phyloP scores from a whole-genome alignment of 768 basidiomycete genomes.

The Boletus bicolor region DNA sequence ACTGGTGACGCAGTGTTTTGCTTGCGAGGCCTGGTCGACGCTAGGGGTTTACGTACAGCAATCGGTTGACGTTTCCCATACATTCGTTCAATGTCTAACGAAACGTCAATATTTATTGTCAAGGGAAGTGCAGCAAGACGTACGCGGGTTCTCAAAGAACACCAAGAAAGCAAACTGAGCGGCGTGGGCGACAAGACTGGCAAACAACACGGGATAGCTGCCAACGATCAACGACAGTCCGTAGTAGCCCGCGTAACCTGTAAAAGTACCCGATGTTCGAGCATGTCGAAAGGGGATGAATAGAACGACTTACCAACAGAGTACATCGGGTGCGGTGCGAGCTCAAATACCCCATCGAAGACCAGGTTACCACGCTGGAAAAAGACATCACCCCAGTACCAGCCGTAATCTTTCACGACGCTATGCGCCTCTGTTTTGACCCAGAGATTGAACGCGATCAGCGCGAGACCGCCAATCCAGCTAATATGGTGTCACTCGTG shows the following conservation, averaged over 20 bases:
- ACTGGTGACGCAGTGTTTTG: constrained; percentile 11
- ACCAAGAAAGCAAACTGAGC: constrained; percentile 96
- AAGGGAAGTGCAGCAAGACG: constrained; percentile 30
- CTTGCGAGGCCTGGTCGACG: constrained; percentile 23
- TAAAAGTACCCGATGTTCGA: neutral
- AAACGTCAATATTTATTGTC: neutral
- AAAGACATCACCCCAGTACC: constrained; percentile 96
- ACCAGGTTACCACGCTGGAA: constrained; percentile 91
- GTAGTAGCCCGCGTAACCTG: constrained; percentile 97
- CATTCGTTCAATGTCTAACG: constrained; percentile 82
- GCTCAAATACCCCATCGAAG: constrained; percentile 97
- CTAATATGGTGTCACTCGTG: constrained; percentile 35
- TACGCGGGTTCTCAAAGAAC: constrained; percentile 96
- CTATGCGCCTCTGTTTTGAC: constrained; percentile 97
- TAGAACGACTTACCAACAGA: constrained; percentile 57
- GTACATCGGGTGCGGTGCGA: constrained; percentile 95
- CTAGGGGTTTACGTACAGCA: constrained; percentile 73
- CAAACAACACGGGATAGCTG: constrained; percentile 88
- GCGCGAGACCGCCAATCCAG: constrained; percentile 81
- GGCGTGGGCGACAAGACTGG: constrained; percentile 90
- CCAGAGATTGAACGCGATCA: constrained; percentile 96
- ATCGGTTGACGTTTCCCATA: constrained; percentile 93
- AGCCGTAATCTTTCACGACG: constrained; percentile 97
- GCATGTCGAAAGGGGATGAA: neutral
- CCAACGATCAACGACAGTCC: constrained; percentile 89